phyloP scores from a whole-genome alignment of 257 asterid genomes.

The Solanum bulbocastanum region DNA sequence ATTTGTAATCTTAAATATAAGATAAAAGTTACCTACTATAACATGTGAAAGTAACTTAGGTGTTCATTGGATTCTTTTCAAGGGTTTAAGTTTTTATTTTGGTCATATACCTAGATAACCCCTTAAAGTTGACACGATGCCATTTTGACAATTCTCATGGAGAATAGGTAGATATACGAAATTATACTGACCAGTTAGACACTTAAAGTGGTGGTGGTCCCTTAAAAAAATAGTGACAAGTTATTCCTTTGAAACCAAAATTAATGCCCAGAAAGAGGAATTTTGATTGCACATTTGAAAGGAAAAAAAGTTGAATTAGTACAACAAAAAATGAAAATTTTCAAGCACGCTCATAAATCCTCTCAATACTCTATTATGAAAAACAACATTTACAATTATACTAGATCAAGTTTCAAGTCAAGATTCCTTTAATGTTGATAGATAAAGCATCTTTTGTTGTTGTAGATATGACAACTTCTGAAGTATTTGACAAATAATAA shows the following conservation, averaged over 20 bases:
- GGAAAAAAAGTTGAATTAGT: too few relatives aligned
- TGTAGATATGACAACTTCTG: conserved; percentile 54
- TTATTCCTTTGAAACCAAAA: not conserved
- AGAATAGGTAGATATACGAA: too few relatives aligned
- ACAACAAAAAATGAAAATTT: too few relatives aligned
- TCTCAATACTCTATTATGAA: not conserved
- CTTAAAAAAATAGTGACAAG: not conserved
- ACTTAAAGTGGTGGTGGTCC: too few relatives aligned
- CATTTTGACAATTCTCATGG: too few relatives aligned
- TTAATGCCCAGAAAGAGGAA: too few relatives aligned
- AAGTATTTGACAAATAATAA: conserved; percentile 49
- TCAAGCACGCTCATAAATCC: too few relatives aligned
- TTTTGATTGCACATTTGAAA: too few relatives aligned
- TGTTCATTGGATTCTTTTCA: not conserved
- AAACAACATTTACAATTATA: not conserved
- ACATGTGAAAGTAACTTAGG: not conserved
- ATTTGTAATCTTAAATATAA: not conserved
- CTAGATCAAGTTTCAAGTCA: not conserved
- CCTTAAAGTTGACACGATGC: too few relatives aligned
- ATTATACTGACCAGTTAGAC: too few relatives aligned
- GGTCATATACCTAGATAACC: too few relatives aligned
- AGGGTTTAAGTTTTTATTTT: not conserved
- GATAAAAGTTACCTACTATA: not conserved
- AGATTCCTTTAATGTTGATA: conserved; percentile 50
- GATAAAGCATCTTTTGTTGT: conserved; percentile 68